Percentiles rank a stretch among this genome's conserved stretches.
Conservation (phyloP, 2,329 filamentous ascomycete species). For the Trichoderma brevicompactum region DNA sequence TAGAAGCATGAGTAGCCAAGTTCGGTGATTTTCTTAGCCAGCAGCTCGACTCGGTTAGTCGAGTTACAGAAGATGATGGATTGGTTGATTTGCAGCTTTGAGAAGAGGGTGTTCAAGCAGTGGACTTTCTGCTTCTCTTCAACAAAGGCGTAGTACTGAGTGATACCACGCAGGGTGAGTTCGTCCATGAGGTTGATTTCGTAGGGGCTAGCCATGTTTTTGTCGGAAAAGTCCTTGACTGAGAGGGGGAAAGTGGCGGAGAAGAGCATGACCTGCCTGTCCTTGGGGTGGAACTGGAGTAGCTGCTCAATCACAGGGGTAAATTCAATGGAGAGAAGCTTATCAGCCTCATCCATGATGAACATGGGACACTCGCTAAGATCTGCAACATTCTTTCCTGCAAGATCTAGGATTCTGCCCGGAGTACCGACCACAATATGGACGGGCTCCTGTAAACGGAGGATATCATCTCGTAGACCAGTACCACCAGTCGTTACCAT, state of each 20-base stretch:
- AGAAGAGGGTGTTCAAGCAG: conserved; percentile 98
- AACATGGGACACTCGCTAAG: conserved; percentile 96
- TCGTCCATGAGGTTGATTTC: conserved; percentile 99
- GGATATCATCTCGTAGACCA: conserved; percentile 92
- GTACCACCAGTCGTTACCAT: conserved; percentile 99
- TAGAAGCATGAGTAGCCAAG: conserved; percentile 99
- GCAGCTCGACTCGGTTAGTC: conserved; percentile 93
- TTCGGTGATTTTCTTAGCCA: conserved; percentile 99
- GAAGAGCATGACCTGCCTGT: conserved; percentile 99
- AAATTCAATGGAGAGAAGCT: conserved; percentile 94
- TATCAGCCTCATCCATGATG: conserved; percentile 99
- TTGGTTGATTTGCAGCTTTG: conserved; percentile 98
- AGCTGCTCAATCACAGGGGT: conserved; percentile 97
- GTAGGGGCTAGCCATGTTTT: conserved; percentile 94
- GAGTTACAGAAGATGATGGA: conserved; percentile 99
- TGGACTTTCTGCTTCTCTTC: conserved; percentile 99
- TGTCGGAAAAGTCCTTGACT: conserved; percentile 97
- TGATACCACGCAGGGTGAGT: conserved; percentile 95
- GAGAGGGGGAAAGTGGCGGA: conserved; percentile 96
- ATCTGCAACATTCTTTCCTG: conserved; percentile 95
- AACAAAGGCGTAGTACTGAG: conserved; percentile 98
- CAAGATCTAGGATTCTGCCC: conserved; percentile 92
- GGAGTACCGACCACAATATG: conserved; percentile 98
- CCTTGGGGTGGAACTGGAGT: conserved; percentile 91
- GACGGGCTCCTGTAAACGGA: conserved; percentile 89